These are phyloP conservation scores for Candida pseudofarinosa DNA, from an alignment of 805 yeast species.

Conservation along the genomic window DNA sequence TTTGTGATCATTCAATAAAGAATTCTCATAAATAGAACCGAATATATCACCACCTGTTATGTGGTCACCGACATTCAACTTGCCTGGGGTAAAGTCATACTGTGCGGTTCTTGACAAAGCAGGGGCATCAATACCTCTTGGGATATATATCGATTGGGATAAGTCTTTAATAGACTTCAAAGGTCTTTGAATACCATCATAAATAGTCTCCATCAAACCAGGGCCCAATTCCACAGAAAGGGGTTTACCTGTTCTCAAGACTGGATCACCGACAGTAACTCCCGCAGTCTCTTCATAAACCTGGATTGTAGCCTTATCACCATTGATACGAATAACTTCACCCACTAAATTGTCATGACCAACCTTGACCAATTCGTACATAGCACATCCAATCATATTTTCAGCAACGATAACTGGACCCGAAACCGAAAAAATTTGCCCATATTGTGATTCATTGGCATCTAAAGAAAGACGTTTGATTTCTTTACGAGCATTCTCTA, in stretches of 20 bases:
- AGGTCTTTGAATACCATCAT: conserved; percentile 99
- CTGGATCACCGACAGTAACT: conserved; percentile 99
- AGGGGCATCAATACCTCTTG: conserved; percentile 98
- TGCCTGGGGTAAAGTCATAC: conserved; percentile 83
- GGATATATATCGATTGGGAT: conserved; percentile 91
- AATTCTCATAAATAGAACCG: conserved; percentile 92
- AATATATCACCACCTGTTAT: conserved; percentile 97
- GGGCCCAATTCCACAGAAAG: conserved; percentile 98
- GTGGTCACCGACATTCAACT: conserved; percentile 88
- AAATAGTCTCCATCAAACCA: conserved; percentile 97
- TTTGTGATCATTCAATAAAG: conserved; percentile 87
- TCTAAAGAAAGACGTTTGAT: conserved; percentile 75
- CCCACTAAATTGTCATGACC: conserved; percentile 97
- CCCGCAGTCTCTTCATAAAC: conserved; percentile 99
- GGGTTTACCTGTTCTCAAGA: conserved; percentile 97
- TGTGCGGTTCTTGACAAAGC: conserved; percentile 78
- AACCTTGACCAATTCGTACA: conserved; percentile 97
- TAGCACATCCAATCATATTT: conserved; percentile 99
- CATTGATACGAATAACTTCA: conserved; percentile 95
- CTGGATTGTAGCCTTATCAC: conserved; percentile 96
- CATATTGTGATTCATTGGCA: conserved; percentile 73
- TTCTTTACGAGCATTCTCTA: conserved; percentile 95
- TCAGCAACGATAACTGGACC: conserved; percentile 98
- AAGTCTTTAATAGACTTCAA: conserved; percentile 84
- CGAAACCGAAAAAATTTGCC: conserved; percentile 88